Conservation (phyloP, 164 flowering plant species). For the Taxillus chinensis region DNA sequence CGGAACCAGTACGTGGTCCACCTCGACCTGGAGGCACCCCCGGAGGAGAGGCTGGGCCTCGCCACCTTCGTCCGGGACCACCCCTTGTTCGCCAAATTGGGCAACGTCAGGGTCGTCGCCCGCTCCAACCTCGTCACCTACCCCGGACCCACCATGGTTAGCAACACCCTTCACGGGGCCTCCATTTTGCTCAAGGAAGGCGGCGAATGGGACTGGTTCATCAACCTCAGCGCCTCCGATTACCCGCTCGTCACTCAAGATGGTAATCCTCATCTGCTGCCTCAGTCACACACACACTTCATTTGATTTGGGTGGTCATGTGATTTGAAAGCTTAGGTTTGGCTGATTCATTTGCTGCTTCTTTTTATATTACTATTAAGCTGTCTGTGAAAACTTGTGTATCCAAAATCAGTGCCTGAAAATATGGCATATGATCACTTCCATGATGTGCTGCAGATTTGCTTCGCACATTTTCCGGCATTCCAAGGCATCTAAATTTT, state of each 20-base stretch:
- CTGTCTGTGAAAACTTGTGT: no score
- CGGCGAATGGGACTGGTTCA: constrained; percentile 85
- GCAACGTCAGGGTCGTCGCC: constrained; percentile 51
- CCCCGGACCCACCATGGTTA: constrained; percentile 81
- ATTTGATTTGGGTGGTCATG: background rate
- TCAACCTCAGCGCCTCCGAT: constrained; percentile 81
- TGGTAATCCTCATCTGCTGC: constrained; percentile 21
- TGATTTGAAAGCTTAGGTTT: background rate
- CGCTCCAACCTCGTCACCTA: constrained; percentile 73
- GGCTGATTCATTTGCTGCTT: no score
- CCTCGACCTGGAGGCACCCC: constrained; percentile 58
- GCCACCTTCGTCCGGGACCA: constrained; percentile 33
- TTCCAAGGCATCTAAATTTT: constrained; percentile 64
- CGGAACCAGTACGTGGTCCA: constrained; percentile 67
- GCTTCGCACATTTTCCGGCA: constrained; percentile 41
- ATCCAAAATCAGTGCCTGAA: no score
- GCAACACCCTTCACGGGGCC: constrained; percentile 70
- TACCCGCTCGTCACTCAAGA: constrained; percentile 88
- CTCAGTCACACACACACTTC: background rate
- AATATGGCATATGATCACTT: background rate
- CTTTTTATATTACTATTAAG: no score
- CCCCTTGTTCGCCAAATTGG: constrained; percentile 31
- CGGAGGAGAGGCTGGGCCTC: constrained; percentile 53
- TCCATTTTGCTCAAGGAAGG: constrained; percentile 63
- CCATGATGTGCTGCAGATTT: constrained; percentile 32